A percentile compares a stretch with the other conserved stretches of the same genome.
phyloP scores from a whole-genome alignment of 1,284 basidiomycete species.

The Irpex lacteus region DNA sequence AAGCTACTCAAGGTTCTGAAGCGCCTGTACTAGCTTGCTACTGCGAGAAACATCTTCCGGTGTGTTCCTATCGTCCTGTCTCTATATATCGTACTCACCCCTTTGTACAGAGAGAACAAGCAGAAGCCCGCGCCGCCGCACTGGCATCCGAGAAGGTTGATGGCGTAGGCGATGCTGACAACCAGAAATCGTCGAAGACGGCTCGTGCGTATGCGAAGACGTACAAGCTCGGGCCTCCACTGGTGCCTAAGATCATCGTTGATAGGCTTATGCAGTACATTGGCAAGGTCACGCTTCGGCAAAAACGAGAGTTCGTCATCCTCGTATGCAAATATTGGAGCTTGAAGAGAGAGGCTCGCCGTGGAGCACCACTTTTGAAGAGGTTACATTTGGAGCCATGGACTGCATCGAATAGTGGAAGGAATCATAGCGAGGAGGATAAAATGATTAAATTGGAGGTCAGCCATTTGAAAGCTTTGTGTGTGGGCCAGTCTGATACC shows the following conservation, averaged over 20 bases:
- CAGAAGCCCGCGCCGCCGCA: constrained; percentile 56
- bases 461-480: constrained; percentile 15
- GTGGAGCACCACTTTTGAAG: constrained; percentile 94
- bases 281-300: constrained; percentile 67
- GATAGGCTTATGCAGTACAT: constrained; percentile 81
- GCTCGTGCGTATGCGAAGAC: constrained; percentile 81
- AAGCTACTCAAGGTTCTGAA: constrained; percentile 73
- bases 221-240: constrained; percentile 75
- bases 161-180: constrained; percentile 34
- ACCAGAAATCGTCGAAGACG: constrained; percentile 51
- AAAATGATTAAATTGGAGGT: constrained; percentile 85
- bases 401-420: constrained; percentile 76
- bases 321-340: constrained; percentile 94
- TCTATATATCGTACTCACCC: background rate
- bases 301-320: constrained; percentile 77
- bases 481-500: background rate
- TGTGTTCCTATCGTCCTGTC: constrained; percentile 38
- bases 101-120: constrained; percentile 58
- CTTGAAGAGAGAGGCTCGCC: constrained; percentile 87
- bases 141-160: constrained; percentile 42
- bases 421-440: constrained; percentile 79
- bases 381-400: constrained; percentile 95
- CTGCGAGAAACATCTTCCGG: constrained; percentile 89
- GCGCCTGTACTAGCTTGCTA: constrained; percentile 71
- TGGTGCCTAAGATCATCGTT: constrained; percentile 73